phyloP scores from a whole-genome alignment of 192 early-diverging fungal species.

The Pilaira anomala region DNA sequence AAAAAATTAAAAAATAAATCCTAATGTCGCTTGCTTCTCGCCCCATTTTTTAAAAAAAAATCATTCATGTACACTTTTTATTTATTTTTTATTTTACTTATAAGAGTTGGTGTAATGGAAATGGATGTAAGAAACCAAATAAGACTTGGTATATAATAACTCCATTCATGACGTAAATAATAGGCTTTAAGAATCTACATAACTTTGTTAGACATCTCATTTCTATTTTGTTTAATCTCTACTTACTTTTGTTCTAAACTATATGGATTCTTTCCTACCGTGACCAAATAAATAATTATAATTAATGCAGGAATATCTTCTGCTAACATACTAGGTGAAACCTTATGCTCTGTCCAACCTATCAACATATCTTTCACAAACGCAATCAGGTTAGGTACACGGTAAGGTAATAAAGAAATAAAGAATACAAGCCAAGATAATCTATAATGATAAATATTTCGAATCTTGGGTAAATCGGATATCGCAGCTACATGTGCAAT shows the following conservation, averaged over 20 bases:
- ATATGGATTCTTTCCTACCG: neutral
- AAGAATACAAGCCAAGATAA: constrained; percentile 9
- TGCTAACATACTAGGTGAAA: neutral
- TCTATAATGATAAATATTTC: constrained; percentile 2
- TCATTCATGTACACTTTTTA: neutral
- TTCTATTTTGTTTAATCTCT: neutral
- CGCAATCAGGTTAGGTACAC: constrained; percentile 8
- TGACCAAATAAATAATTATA: neutral
- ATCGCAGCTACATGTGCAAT: neutral
- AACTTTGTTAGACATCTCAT: neutral
- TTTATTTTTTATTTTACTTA: neutral
- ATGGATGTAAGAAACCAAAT: constrained; percentile 7
- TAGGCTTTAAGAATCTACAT: constrained; percentile 3
- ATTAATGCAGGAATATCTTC: constrained; percentile 1
- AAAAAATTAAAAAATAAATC: neutral
- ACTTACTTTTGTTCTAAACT: neutral
- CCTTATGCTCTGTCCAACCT: neutral
- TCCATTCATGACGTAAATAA: constrained; percentile 4
- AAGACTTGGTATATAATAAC: neutral
- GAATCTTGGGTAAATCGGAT: constrained; percentile 8
- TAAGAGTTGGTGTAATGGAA: neutral
- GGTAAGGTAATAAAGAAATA: constrained; percentile 9
- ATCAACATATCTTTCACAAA: constrained; percentile 9
- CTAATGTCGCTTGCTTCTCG: too few species aligned
- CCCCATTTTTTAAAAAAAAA: too few species aligned